A percentile compares a stretch with the other conserved stretches of the same genome.
phyloP scores from a whole-genome alignment of 306 rosid genomes.

The Lathyrus sativus region DNA sequence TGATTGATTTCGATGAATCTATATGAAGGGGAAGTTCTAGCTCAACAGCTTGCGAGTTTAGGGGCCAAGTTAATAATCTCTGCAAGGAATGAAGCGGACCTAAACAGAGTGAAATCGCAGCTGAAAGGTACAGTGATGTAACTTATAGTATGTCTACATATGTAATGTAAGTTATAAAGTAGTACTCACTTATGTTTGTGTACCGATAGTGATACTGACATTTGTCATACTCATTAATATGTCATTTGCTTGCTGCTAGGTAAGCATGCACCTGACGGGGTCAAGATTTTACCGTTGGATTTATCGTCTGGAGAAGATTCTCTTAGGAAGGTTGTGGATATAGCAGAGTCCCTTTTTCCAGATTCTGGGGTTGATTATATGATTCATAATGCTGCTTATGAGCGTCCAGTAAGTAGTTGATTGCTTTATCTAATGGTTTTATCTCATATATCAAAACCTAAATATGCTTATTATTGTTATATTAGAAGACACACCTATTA shows the following conservation, averaged over 20 bases:
- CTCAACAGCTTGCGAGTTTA: slow-evolving; percentile 80
- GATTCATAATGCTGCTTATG: slow-evolving; percentile 94
- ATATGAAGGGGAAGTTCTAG: slow-evolving; percentile 77
- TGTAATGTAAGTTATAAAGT: not conserved
- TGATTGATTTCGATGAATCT: slow-evolving; percentile 26
- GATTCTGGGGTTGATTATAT: slow-evolving; percentile 83
- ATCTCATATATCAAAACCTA: slow-evolving; percentile 16
- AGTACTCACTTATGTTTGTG: too few relatives aligned
- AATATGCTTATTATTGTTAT: not conserved
- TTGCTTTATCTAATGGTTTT: slow-evolving; percentile 32
- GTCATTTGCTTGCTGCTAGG: slow-evolving; percentile 52
- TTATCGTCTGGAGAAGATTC: slow-evolving; percentile 75
- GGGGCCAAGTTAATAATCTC: slow-evolving; percentile 93
- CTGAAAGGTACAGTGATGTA: slow-evolving; percentile 62
- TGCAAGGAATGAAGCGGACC: slow-evolving; percentile 83
- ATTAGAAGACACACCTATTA: slow-evolving; percentile 6
- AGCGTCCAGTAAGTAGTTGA: slow-evolving; percentile 83
- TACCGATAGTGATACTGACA: slow-evolving; percentile 5
- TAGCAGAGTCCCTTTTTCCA: slow-evolving; percentile 72
- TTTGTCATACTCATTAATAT: slow-evolving; percentile 17
- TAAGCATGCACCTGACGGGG: slow-evolving; percentile 74
- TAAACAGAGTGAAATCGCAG: slow-evolving; percentile 70
- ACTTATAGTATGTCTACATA: slow-evolving; percentile 17
- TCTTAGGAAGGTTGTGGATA: slow-evolving; percentile 69
- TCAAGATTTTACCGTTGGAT: slow-evolving; percentile 79